Percentiles rank a stretch among this genome's conserved stretches.
Conservation (phyloP, 495 filamentous ascomycete genomes). For the Neurospora sp. region DNA sequence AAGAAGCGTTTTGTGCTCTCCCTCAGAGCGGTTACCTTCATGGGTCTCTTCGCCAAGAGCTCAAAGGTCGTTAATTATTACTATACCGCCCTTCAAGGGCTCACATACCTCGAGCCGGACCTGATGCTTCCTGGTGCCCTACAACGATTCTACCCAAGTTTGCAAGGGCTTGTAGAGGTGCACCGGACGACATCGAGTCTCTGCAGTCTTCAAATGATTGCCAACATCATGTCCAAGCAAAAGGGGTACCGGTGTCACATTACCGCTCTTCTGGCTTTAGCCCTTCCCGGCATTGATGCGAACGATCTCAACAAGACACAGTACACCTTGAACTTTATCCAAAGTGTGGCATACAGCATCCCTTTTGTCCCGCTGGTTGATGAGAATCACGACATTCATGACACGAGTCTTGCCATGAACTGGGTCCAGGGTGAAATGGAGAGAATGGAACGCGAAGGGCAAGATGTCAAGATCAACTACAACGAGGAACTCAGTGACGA, state of each 20-base stretch:
- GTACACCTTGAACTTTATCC: slow-evolving; percentile 88
- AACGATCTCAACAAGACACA: slow-evolving; percentile 97
- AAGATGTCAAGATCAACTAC: slow-evolving; percentile 78
- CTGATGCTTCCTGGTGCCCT: slow-evolving; percentile 88
- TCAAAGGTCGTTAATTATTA: slow-evolving; percentile 83
- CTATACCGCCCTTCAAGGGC: slow-evolving; percentile 74
- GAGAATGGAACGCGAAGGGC: slow-evolving; percentile 80
- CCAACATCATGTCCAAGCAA: slow-evolving; percentile 77
- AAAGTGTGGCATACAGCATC: slow-evolving; percentile 88
- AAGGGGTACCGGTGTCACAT: slow-evolving; percentile 93
- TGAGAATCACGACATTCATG: slow-evolving; percentile 56
- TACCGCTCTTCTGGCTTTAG: slow-evolving; percentile 81
- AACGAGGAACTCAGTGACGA: slow-evolving; percentile 68
- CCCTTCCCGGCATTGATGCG: slow-evolving; percentile 90
- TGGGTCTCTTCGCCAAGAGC: slow-evolving; percentile 97
- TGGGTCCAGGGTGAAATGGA: slow-evolving; percentile 94
- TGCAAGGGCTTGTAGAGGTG: slow-evolving; percentile 94
- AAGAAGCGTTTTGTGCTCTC: slow-evolving; percentile 87
- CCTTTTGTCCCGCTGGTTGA: slow-evolving; percentile 77
- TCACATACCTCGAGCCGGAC: slow-evolving; percentile 85
- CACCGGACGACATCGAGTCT: slow-evolving; percentile 93
- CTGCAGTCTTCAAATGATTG: slow-evolving; percentile 77
- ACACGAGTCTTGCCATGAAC: slow-evolving; percentile 71
- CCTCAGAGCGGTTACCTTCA: slow-evolving; percentile 86
- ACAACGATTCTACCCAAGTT: slow-evolving; percentile 91